These are phyloP conservation scores for Globisporangium okanoganense DNA, from an alignment of 352 stramenopile species.

Conservation along the genomic window DNA sequence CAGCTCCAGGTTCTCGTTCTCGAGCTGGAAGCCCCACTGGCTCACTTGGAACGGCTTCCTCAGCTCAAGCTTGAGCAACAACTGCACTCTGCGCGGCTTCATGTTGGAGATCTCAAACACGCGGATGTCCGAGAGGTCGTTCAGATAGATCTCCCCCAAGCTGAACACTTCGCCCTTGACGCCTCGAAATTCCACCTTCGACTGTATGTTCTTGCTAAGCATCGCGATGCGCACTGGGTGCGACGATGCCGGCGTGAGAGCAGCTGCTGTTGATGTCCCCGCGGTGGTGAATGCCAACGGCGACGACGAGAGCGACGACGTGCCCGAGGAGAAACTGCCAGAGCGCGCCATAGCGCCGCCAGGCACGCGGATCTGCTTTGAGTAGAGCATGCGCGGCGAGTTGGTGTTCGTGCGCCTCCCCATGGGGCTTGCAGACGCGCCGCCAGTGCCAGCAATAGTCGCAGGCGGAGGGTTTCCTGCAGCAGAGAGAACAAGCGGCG, in stretches of 20 bases:
- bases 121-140: conserved; percentile 81
- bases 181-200: conserved; percentile 42
- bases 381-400: conserved; percentile 14
- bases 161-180: conserved; percentile 52
- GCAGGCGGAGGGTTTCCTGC: background rate
- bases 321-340: conserved; percentile 16
- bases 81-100: conserved; percentile 38
- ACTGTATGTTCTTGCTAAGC: conserved; percentile 59
- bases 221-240: conserved; percentile 44
- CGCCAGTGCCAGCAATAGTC: background rate
- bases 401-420: conserved; percentile 7
- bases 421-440: background rate
- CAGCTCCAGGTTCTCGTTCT: conserved; percentile 84
- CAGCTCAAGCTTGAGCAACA: conserved; percentile 72
- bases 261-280: background rate
- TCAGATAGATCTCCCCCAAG: conserved; percentile 84
- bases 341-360: conserved; percentile 8
- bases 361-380: conserved; percentile 6
- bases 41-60: conserved; percentile 79
- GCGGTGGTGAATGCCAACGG: conserved; percentile 5
- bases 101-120: conserved; percentile 79
- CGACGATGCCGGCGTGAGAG: conserved; percentile 19
- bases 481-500: conserved; percentile 4
- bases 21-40: conserved; percentile 78
- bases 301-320: conserved; percentile 16